Percentiles rank a stretch among this genome's conserved stretches.
These are phyloP conservation scores for Annulohypoxylon moriforme DNA, from an alignment of 495 filamentous ascomycete species.

Conservation along the genomic window DNA sequence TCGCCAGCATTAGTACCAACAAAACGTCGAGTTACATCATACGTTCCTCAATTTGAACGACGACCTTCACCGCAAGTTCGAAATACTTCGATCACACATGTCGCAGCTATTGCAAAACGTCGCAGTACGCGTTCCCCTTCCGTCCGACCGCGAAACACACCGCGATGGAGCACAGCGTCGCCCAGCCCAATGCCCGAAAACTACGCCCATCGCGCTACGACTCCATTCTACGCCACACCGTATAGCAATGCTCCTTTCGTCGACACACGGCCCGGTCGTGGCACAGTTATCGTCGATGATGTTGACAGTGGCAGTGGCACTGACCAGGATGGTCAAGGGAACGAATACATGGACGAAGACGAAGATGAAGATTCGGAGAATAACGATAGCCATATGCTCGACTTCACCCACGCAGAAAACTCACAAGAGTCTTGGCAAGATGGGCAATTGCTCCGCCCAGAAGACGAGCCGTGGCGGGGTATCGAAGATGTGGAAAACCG, in stretches of 20 bases:
- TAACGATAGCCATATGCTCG: slow-evolving; percentile 43
- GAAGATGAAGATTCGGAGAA: slow-evolving; percentile 30
- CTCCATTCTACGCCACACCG: slow-evolving; percentile 66
- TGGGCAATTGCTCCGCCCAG: slow-evolving; percentile 44
- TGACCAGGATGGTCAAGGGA: slow-evolving; percentile 46
- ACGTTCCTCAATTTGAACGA: slow-evolving; percentile 49
- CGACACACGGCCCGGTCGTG: slow-evolving; percentile 30
- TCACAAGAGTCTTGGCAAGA: slow-evolving; percentile 44
- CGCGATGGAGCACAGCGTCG: slow-evolving; percentile 56
- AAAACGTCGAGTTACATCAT: slow-evolving; percentile 55
- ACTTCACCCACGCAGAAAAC: slow-evolving; percentile 30
- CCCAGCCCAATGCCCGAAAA: slow-evolving; percentile 50
- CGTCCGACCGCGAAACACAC: slow-evolving; percentile 57
- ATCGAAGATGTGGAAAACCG: slow-evolving; percentile 61
- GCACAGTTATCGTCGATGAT: slow-evolving; percentile 15
- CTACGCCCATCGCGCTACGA: slow-evolving; percentile 52
- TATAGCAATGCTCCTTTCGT: slow-evolving; percentile 60
- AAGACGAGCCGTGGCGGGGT: slow-evolving; percentile 58
- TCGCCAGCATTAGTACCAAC: slow-evolving; percentile 51
- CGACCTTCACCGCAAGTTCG: slow-evolving; percentile 53
- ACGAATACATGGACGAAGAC: slow-evolving; percentile 48
- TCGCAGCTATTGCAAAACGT: slow-evolving; percentile 47
- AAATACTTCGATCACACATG: slow-evolving; percentile 18
- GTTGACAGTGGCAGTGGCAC: slow-evolving; percentile 51
- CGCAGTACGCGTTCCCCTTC: slow-evolving; percentile 58